Base-by-base conservation (phyloP, 1,284 basidiomycete genomes). In the Cutaneotrichosporon cyanovorans region DNA sequence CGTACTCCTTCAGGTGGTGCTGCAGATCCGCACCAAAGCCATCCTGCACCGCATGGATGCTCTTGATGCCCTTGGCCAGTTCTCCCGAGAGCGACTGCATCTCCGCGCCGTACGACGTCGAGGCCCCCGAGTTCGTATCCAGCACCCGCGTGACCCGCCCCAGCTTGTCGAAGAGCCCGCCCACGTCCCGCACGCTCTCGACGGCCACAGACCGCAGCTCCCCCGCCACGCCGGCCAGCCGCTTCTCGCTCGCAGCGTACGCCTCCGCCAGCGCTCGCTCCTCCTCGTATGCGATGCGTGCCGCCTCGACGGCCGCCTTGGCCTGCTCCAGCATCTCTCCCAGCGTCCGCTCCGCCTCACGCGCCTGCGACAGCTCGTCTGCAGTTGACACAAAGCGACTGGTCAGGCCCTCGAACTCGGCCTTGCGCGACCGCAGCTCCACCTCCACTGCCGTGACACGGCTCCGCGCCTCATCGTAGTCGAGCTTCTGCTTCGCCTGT, bases 341-440 rank as follows among this genome's bases (percentile, higher is more conserved):
- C 52, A 90, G 67, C 59, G 74, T 76, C 44, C 77, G 75, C 64
- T 79, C 79, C 4, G 66, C 66, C 45, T 69, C 63, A 36, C 61
- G 53, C 5, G 62, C 61, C 18, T 77, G 72, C 50, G 78, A 80
- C 45, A 92, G 72, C 62, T 93, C 89, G 14, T 78, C 78, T 33
- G 88, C 83, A 18, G 80, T 78, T 59, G 78, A 81, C 66, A 82
- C 80, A 42, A 95, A 74, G 43, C 89, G 60, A 1, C 77, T 79
- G 49, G 89, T 85, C 58, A 85, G 84, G 63, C 90, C 83, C 63
- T 93, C 88, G 58, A 90, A 92, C 71, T 95, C 89, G 52, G 89
- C 86, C 46, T 84, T 77, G n/a, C 87, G 80, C 23, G 77, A 80
- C 44, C 80, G 74, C 65, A 91, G 77, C 66, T 92, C 85, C 39